Percentiles rank a stretch among this genome's conserved stretches.
phyloP scores from a whole-genome alignment of 179 eudicot genomes.

The Silene noctiflora region DNA sequence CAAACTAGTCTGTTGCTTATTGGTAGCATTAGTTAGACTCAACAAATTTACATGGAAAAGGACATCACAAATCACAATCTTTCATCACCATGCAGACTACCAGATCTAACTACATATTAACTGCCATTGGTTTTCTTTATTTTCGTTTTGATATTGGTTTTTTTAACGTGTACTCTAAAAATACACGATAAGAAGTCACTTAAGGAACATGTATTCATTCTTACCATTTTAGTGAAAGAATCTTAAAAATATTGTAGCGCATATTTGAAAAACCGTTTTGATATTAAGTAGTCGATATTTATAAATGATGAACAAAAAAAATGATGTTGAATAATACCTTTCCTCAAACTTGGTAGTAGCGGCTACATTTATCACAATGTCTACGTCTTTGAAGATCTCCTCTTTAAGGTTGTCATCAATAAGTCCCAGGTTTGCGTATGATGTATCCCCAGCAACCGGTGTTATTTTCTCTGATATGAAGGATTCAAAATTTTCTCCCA shows the following conservation, averaged over 20 bases:
- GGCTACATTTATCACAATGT: slow-evolving; percentile 52
- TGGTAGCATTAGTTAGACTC: not conserved
- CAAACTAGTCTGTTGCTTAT: not conserved
- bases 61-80: not conserved
- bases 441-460: slow-evolving; percentile 52
- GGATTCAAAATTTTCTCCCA: slow-evolving; percentile 34
- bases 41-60: not conserved
- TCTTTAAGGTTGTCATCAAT: slow-evolving; percentile 29
- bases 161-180: too few relatives aligned
- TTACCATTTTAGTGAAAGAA: too few relatives aligned
- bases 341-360: slow-evolving; percentile 68
- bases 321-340: slow-evolving; percentile 32
- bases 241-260: too few relatives aligned
- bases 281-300: too few relatives aligned
- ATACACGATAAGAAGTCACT: too few relatives aligned
- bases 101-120: not conserved
- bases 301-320: not conserved
- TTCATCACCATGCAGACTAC: not conserved
- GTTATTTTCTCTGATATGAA: slow-evolving; percentile 40
- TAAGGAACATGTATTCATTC: too few relatives aligned
- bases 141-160: not conserved
- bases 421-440: slow-evolving; percentile 46
- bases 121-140: not conserved
- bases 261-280: too few relatives aligned
- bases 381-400: slow-evolving; percentile 42